Evolutionary conservation across 768 basidiomycete species (phyloP).

Genomic region (Termitomyces sp.): DNA sequence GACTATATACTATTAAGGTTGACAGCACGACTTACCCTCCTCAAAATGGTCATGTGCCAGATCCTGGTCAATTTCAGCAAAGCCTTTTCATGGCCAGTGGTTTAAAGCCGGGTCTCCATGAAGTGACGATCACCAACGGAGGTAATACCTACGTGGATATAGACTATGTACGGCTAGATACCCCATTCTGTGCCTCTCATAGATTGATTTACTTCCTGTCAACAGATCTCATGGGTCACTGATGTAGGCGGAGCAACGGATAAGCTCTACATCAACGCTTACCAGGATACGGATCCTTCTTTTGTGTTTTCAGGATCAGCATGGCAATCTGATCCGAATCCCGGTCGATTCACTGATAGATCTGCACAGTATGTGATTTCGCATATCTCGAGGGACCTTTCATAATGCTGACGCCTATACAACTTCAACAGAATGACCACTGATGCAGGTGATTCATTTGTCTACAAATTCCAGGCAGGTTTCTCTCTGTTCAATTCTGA

Average conservation of each 20-base stretch:
- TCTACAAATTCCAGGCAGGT: slow-evolving; percentile 34
- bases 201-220: not conserved
- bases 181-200: slow-evolving; percentile 2
- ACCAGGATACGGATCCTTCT: slow-evolving; percentile 30
- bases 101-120: slow-evolving; percentile 30
- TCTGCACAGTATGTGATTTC: slow-evolving; percentile 31
- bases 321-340: slow-evolving; percentile 29
- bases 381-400: not conserved
- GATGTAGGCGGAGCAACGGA: slow-evolving; percentile 23
- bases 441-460: slow-evolving; percentile 24
- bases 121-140: slow-evolving; percentile 29
- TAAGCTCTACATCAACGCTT: slow-evolving; percentile 19
- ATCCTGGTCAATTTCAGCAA: slow-evolving; percentile 32
- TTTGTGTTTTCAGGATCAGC: slow-evolving; percentile 29
- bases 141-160: slow-evolving; percentile 33
- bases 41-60: slow-evolving; percentile 22
- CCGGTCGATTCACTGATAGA: slow-evolving; percentile 35
- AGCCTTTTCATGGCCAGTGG: slow-evolving; percentile 31
- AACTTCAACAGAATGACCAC: slow-evolving; percentile 24
- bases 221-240: slow-evolving; percentile 28
- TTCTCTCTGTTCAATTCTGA: not conserved
- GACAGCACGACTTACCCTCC: slow-evolving; percentile 27
- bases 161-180: slow-evolving; percentile 34
- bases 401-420: not conserved
- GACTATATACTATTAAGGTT: slow-evolving; percentile 36